Conservation (phyloP, 768 basidiomycete species). For the Suillus subalutaceus region DNA sequence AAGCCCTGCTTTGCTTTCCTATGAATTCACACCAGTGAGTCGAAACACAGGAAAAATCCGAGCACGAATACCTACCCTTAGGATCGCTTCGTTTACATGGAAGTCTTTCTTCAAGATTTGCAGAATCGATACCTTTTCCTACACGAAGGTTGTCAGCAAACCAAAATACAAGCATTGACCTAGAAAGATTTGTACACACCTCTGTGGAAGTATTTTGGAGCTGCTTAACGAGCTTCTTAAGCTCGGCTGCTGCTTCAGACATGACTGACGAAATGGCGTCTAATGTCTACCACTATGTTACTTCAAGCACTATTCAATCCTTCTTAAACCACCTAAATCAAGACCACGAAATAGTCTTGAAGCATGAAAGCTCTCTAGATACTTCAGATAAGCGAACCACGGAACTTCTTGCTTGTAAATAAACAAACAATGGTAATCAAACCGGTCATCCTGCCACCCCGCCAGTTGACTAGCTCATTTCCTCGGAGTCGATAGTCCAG, state of each 20-base stretch:
- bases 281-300: conserved; percentile 25
- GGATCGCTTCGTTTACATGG: conserved; percentile 68
- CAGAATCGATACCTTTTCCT: conserved; percentile 70
- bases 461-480: not conserved
- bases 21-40: conserved; percentile 7
- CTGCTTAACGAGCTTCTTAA: conserved; percentile 82
- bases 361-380: conserved; percentile 1
- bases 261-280: conserved; percentile 21
- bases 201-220: conserved; percentile 63
- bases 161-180: conserved; percentile 40
- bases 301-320: conserved; percentile 12
- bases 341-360: conserved; percentile 3
- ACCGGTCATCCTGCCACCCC: not conserved
- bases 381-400: not conserved
- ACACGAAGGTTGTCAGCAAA: conserved; percentile 28
- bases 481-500: not conserved
- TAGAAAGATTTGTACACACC: conserved; percentile 49
- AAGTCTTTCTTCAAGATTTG: conserved; percentile 65
- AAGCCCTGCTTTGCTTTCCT: conserved; percentile 94
- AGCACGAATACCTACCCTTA: conserved; percentile 61
- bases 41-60: conserved; percentile 10
- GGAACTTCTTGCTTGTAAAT: conserved; percentile 6
- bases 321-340: conserved; percentile 1
- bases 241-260: conserved; percentile 51
- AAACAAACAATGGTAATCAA: conserved; percentile 27